These are phyloP conservation scores for Scheffersomyces coipomensis DNA, from an alignment of 805 yeast species.

Conservation along the genomic window DNA sequence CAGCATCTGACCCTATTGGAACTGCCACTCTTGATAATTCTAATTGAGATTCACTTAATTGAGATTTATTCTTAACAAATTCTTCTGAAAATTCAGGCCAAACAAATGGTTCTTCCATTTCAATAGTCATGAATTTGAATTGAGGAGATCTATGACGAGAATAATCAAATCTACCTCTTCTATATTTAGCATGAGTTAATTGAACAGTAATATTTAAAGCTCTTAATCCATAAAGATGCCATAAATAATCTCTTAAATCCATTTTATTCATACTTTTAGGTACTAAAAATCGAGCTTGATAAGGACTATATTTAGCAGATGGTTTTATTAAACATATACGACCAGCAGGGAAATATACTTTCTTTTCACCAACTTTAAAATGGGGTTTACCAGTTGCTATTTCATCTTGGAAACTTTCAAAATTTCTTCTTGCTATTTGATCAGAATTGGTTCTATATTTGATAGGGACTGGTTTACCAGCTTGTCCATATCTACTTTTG, in stretches of 20 bases:
- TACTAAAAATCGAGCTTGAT: conserved; percentile 93
- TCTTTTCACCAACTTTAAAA: conserved; percentile 75
- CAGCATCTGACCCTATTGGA: conserved; percentile 62
- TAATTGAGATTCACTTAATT: too few species aligned
- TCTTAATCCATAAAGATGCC: conserved; percentile 84
- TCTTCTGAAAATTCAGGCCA: conserved; percentile 73
- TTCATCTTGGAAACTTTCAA: conserved; percentile 44
- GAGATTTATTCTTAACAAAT: too few species aligned
- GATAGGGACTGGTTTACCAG: conserved; percentile 43
- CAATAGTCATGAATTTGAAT: conserved; percentile 93
- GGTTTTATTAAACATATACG: conserved; percentile 80
- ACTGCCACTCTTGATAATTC: too few species aligned
- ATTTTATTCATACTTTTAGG: conserved; percentile 92
- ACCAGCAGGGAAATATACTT: conserved; percentile 83
- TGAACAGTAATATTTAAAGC: conserved; percentile 89
- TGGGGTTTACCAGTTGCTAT: conserved; percentile 69
- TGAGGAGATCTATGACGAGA: conserved; percentile 79
- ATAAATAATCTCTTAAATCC: conserved; percentile 91
- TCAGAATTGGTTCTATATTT: conserved; percentile 34
- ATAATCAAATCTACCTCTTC: conserved; percentile 49
- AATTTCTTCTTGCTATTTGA: conserved; percentile 36
- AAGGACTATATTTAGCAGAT: conserved; percentile 95
- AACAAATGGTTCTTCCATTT: conserved; percentile 90
- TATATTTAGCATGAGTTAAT: conserved; percentile 68
- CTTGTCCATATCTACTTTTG: conserved; percentile 28